Base-by-base conservation (phyloP, 345 rosid genomes). In the Rhizophora mangle region DNA sequence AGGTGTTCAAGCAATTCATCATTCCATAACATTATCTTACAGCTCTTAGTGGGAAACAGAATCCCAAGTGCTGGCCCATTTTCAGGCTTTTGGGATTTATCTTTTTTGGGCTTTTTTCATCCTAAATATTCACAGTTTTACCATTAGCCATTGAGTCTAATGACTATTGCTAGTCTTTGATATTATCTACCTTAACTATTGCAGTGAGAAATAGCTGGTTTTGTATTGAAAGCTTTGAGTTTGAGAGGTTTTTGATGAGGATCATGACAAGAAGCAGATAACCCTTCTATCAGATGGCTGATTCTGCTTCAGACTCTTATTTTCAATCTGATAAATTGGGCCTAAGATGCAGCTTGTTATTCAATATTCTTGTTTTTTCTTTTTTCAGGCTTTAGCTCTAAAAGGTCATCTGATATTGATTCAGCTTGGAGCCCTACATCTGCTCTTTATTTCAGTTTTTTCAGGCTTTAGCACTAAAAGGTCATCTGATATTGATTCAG, bases 391-490 rank as follows among this genome's bases (percentile, higher is more conserved):
- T 68, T 66, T 59, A 80, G 66, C 73, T 60, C 75, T 47, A 79
- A 37, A 74, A 76, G 69, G 32, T 70, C 80, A 10, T 62, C 68
- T 29, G 85, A 82, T 61, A 57, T 79, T 46, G 87, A 84, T 55
- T 75, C 80, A 0, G 72, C 69, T n/a, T 69, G 78, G 74, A 86
- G 90, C 68, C 90, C 93, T 22, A 84, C 93, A 63, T 81, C 88
- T 73, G 83, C 89, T 21, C 83, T 88, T 46, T 88, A 88, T 73
- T 80, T 85, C 64, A 78, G 75, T 72, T 74, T 76, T 64, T 81
- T 81, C 70, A 20, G 81, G 85, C 32, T 68, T 66, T 59, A 80
- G 66, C 73, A 57, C 75, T 47, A 79, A 37, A 74, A 76, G 69
- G 32, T 70, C 80, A 10, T 62, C 68, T 29, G 85, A 82, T 61